These are phyloP conservation scores for Fraxinus dipetala DNA, from an alignment of 305 asterid genomes.

Conservation along the genomic window DNA sequence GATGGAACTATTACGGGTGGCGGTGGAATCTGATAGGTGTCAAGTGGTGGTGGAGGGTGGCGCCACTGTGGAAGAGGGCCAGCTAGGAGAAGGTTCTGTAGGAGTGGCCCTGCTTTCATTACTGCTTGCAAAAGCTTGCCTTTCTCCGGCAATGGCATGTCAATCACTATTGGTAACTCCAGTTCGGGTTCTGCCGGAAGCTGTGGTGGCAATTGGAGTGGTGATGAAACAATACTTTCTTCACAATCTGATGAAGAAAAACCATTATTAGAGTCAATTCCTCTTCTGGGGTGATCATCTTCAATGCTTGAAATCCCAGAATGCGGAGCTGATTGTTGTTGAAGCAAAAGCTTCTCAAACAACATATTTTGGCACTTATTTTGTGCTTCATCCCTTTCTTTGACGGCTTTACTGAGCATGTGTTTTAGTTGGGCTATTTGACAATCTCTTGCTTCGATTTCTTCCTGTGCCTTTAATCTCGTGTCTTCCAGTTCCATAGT, in stretches of 20 bases:
- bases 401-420: conserved; percentile 33
- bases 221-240: conserved; percentile 82
- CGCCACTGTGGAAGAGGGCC: conserved; percentile 94
- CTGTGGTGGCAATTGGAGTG: conserved; percentile 19
- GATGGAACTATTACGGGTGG: conserved; percentile 60
- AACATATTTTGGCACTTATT: conserved; percentile 30
- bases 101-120: conserved; percentile 74
- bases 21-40: conserved; percentile 59
- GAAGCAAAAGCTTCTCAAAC: conserved; percentile 42
- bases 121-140: conserved; percentile 80
- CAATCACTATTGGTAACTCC: conserved; percentile 29
- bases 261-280: conserved; percentile 31
- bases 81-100: conserved; percentile 70
- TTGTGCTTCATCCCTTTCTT: conserved; percentile 43
- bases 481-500: conserved; percentile 49
- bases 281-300: conserved; percentile 48
- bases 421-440: conserved; percentile 43
- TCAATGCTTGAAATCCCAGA: conserved; percentile 65
- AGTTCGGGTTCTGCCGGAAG: conserved; percentile 12
- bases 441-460: conserved; percentile 39
- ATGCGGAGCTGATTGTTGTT: conserved; percentile 40
- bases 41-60: conserved; percentile 86
- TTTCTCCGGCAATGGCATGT: conserved; percentile 60
- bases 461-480: conserved; percentile 41
- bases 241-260: conserved; percentile 56